Percentiles rank a stretch among this genome's conserved stretches.
Conservation (phyloP, 805 yeast species). For the Pichia deserticola region DNA sequence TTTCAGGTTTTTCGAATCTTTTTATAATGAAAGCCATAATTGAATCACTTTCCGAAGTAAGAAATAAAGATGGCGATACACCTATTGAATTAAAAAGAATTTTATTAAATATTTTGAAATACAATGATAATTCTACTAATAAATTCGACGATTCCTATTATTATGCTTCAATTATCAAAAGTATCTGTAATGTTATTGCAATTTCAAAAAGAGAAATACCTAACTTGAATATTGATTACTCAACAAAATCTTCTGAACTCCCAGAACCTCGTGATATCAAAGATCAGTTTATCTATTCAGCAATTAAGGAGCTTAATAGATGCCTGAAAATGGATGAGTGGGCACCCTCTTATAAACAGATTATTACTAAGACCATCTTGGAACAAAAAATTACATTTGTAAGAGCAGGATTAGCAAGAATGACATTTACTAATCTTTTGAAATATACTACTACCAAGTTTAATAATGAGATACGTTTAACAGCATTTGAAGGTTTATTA, state of each 20-base stretch:
- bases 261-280: constrained; percentile 21
- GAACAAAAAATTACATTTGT: constrained; percentile 54
- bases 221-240: constrained; percentile 17
- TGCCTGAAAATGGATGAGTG: constrained; percentile 75
- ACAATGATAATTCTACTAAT: constrained; percentile 80
- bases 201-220: constrained; percentile 20
- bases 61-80: constrained; percentile 52
- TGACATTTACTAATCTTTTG: constrained; percentile 49
- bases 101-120: constrained; percentile 63
- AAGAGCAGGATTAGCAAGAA: constrained; percentile 41
- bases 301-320: constrained; percentile 63
- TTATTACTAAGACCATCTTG: constrained; percentile 50
- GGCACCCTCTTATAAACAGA: constrained; percentile 65
- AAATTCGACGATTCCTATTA: constrained; percentile 68
- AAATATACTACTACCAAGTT: constrained; percentile 42
- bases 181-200: constrained; percentile 36
- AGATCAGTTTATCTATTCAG: constrained; percentile 35
- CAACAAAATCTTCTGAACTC: not conserved
- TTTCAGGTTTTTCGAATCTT: constrained; percentile 60
- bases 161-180: constrained; percentile 46
- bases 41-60: constrained; percentile 48
- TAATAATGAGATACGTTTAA: constrained; percentile 47
- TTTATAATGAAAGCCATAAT: constrained; percentile 68
- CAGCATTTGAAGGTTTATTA: constrained; percentile 65
- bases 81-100: constrained; percentile 53